phyloP scores from a whole-genome alignment of 352 stramenopile genomes.

The Peronospora farinosa region DNA sequence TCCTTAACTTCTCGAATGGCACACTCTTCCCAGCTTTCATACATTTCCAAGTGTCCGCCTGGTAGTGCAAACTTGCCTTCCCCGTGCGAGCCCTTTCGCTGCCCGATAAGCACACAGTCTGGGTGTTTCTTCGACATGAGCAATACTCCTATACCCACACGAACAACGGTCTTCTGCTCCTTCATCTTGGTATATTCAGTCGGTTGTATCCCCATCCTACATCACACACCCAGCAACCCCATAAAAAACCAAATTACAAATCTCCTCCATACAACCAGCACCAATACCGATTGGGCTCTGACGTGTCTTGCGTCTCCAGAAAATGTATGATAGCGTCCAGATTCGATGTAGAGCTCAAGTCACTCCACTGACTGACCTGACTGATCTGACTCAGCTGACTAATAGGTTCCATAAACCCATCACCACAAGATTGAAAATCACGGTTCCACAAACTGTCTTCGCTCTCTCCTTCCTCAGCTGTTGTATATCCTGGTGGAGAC shows the following conservation, averaged over 20 bases:
- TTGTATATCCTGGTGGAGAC: constrained; percentile 37
- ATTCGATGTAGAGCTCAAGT: constrained; percentile 78
- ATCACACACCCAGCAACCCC: constrained; percentile 9
- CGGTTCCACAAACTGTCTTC: constrained; percentile 59
- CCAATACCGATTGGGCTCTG: constrained; percentile 49
- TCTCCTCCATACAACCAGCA: not conserved
- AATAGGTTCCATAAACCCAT: constrained; percentile 50
- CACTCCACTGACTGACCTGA: constrained; percentile 72
- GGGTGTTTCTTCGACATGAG: constrained; percentile 60
- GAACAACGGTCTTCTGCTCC: constrained; percentile 49
- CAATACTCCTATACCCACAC: constrained; percentile 72
- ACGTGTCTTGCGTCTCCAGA: constrained; percentile 68
- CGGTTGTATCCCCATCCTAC: constrained; percentile 46
- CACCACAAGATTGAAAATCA: constrained; percentile 42
- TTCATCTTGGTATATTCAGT: constrained; percentile 59
- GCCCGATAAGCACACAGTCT: constrained; percentile 63
- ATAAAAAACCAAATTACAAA: not conserved
- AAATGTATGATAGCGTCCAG: constrained; percentile 84
- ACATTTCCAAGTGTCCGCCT: constrained; percentile 80
- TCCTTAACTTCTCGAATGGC: constrained; percentile 78
- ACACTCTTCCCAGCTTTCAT: constrained; percentile 72
- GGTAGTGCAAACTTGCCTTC: constrained; percentile 70
- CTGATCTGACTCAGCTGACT: constrained; percentile 70
- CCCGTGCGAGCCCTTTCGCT: constrained; percentile 69
- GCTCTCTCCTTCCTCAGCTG: constrained; percentile 46